phyloP scores from a whole-genome alignment of 495 filamentous ascomycete species.

The Neurospora sp. region DNA sequence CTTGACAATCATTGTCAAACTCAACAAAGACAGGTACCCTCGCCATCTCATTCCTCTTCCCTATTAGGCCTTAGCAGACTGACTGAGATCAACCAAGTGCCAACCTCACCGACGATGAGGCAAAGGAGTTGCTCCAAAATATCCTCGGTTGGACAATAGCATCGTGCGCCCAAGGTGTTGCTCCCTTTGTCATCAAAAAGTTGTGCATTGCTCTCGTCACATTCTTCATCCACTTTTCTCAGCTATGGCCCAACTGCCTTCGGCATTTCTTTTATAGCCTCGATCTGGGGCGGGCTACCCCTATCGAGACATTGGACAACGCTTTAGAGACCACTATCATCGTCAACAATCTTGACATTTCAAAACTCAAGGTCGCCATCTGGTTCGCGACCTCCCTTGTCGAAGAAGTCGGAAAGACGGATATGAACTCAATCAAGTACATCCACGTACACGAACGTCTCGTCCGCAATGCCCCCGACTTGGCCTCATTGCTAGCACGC shows the following conservation, averaged over 20 bases:
- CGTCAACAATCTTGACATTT: conserved; percentile 41
- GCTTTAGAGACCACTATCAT: conserved; percentile 41
- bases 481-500: conserved; percentile 35
- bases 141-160: conserved; percentile 59
- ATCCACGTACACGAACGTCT: conserved; percentile 40
- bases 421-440: conserved; percentile 45
- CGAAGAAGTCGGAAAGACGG: conserved; percentile 64
- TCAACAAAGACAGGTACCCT: conserved; percentile 69
- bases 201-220: conserved; percentile 72
- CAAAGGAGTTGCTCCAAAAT: conserved; percentile 53
- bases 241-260: conserved; percentile 58
- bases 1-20: conserved; percentile 82
- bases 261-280: conserved; percentile 58
- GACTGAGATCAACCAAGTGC: conserved; percentile 29
- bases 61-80: neutral
- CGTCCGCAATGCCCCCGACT: conserved; percentile 40
- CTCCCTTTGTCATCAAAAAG: conserved; percentile 64
- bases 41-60: neutral
- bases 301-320: conserved; percentile 39
- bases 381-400: conserved; percentile 67
- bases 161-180: conserved; percentile 47
- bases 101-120: conserved; percentile 50
- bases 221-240: conserved; percentile 63
- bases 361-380: conserved; percentile 48
- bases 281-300: conserved; percentile 37